Evolutionary conservation across 108 stramenopile genomes (phyloP).

Genomic region (Cyclotella sp.): DNA sequence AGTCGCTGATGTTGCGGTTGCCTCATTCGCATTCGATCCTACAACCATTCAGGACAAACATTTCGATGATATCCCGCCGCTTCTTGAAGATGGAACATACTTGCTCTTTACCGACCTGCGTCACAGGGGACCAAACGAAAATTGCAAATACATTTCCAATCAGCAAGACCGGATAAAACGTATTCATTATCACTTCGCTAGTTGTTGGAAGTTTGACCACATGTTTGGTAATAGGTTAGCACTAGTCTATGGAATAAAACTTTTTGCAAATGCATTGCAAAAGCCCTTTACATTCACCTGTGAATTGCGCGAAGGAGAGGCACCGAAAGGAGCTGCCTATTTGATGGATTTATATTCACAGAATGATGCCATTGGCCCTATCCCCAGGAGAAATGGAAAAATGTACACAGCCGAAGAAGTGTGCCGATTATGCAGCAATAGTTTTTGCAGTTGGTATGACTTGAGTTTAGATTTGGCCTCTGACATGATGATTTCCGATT

Average conservation of each 20-base stretch:
- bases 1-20: too few species aligned
- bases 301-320: background rate
- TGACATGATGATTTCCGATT: too few species aligned
- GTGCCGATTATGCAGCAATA: too few species aligned
- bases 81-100: background rate
- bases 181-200: background rate
- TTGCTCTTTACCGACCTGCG: background rate
- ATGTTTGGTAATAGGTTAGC: conserved; percentile 3
- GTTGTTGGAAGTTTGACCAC: background rate
- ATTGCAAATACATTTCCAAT: background rate
- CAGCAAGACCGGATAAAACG: conserved; percentile 1
- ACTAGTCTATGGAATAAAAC: conserved; percentile 2
- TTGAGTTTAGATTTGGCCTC: too few species aligned
- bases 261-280: background rate
- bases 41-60: background rate
- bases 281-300: conserved; percentile 5
- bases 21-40: too few species aligned
- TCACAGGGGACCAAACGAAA: background rate
- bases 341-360: too few species aligned
- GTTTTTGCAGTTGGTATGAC: too few species aligned
- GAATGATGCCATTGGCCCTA: too few species aligned
- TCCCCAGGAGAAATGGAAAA: too few species aligned
- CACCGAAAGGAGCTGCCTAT: background rate
- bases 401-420: too few species aligned
- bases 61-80: background rate